Percentiles rank a stretch among this genome's conserved stretches.
Evolutionary conservation across 2,329 filamentous ascomycete genomes (phyloP).

Genomic region (Aureobasidium vineae): DNA sequence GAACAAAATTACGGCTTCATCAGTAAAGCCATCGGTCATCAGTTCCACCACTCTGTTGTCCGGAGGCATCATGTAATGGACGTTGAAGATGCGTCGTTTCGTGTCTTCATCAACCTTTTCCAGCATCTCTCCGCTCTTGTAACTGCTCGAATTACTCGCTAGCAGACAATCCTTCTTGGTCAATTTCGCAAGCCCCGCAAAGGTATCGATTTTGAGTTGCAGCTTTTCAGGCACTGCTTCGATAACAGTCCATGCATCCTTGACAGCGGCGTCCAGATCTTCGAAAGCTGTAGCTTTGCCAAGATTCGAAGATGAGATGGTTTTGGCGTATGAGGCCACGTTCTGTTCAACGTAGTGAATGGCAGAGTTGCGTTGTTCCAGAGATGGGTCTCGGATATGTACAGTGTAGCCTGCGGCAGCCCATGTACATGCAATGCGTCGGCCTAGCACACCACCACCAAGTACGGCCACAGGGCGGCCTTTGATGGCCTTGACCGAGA

Average conservation of each 20-base stretch:
- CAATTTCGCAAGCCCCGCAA: conserved; percentile 48
- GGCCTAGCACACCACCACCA: conserved; percentile 47
- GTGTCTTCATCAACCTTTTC: conserved; percentile 42
- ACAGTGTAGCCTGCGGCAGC: conserved; percentile 47
- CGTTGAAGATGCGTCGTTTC: conserved; percentile 49
- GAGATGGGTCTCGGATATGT: conserved; percentile 45
- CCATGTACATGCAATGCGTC: conserved; percentile 43
- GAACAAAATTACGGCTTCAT: conserved; percentile 47
- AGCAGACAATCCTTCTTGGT: conserved; percentile 51
- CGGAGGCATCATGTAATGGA: conserved; percentile 55
- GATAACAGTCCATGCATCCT: conserved; percentile 54
- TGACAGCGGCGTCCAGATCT: conserved; percentile 44
- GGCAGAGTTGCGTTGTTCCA: conserved; percentile 41
- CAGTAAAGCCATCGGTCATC: conserved; percentile 53
- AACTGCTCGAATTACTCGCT: conserved; percentile 54
- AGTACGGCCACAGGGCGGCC: conserved; percentile 43
- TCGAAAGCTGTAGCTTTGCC: conserved; percentile 40
- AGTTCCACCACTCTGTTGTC: conserved; percentile 48
- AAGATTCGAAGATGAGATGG: conserved; percentile 14
- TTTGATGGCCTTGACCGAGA: conserved; percentile 8
- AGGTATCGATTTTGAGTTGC: conserved; percentile 50
- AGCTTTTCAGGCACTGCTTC: conserved; percentile 55
- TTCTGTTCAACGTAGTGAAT: conserved; percentile 45
- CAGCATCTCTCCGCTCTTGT: conserved; percentile 52
- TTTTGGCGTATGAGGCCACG: conserved; percentile 31